phyloP scores from a whole-genome alignment of 2,329 filamentous ascomycete species.

The Pseudonectria foliicola region DNA sequence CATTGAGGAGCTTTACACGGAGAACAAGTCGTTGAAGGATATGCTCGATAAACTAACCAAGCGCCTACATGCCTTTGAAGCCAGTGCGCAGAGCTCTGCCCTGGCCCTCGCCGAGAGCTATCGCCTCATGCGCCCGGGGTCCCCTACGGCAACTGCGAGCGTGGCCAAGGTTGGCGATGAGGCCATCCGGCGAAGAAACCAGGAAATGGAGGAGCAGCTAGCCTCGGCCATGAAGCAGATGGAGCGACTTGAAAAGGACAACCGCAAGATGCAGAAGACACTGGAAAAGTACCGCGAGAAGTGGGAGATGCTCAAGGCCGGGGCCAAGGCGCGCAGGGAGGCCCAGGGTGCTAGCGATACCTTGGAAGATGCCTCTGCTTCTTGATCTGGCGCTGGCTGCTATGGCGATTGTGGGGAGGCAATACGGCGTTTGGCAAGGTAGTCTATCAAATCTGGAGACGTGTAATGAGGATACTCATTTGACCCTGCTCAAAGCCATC shows the following conservation, averaged over 20 bases:
- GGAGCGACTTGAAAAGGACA: conserved; percentile 58
- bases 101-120: conserved; percentile 81
- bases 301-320: conserved; percentile 55
- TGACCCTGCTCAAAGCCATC: too few relatives aligned
- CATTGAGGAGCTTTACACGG: conserved; percentile 79
- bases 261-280: conserved; percentile 48
- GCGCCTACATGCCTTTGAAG: conserved; percentile 87
- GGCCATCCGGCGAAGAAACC: conserved; percentile 41
- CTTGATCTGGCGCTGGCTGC: conserved; percentile 10
- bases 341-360: conserved; percentile 31
- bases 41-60: conserved; percentile 81
- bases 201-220: conserved; percentile 63
- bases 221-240: conserved; percentile 50
- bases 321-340: conserved; percentile 48
- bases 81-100: conserved; percentile 80
- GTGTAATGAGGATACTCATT: not conserved
- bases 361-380: conserved; percentile 25
- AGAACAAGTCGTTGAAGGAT: conserved; percentile 80
- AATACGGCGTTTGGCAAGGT: too few relatives aligned
- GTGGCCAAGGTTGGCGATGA: conserved; percentile 23
- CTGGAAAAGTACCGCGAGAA: conserved; percentile 52
- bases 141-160: conserved; percentile 34
- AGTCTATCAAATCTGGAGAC: not conserved
- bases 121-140: conserved; percentile 52
- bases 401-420: too few relatives aligned